Conservation (phyloP, 2,329 filamentous ascomycete species). For the Paecilomyces sp. region DNA sequence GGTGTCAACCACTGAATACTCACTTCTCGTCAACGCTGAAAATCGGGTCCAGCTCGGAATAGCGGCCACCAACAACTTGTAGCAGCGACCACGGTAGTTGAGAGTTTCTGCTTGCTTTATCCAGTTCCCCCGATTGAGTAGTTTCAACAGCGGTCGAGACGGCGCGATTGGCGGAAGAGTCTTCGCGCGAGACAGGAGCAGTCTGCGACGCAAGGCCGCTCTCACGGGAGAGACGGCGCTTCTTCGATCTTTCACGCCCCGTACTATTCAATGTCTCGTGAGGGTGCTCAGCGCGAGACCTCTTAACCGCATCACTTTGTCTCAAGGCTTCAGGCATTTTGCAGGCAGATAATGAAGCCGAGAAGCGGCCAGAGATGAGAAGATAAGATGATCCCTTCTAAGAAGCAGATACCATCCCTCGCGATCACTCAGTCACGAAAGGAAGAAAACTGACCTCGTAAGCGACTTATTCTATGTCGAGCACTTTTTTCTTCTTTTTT, state of each 20-base stretch:
- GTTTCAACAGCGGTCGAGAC: neutral
- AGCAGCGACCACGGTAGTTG: constrained; percentile 40
- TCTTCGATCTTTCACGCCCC: neutral
- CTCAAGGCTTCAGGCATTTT: neutral
- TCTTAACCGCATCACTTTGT: neutral
- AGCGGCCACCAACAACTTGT: constrained; percentile 47
- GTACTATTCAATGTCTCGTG: neutral
- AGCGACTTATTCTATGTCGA: neutral
- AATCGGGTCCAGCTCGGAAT: constrained; percentile 49
- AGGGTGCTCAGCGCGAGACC: neutral
- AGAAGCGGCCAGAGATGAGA: neutral
- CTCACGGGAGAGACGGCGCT: neutral
- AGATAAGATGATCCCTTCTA: neutral
- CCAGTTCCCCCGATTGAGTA: neutral
- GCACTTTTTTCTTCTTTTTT: neutral
- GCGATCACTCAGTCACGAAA: neutral
- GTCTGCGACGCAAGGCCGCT: neutral
- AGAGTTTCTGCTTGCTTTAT: neutral
- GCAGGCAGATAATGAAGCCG: neutral
- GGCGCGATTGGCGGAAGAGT: neutral
- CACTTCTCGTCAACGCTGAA: constrained; percentile 53
- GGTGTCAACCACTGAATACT: too few species aligned
- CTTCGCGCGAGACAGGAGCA: neutral
- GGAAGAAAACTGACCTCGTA: neutral
- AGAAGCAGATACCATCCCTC: neutral